phyloP scores from a whole-genome alignment of 2,329 filamentous ascomycete species.

The Pseudofabraea citricarpa region DNA sequence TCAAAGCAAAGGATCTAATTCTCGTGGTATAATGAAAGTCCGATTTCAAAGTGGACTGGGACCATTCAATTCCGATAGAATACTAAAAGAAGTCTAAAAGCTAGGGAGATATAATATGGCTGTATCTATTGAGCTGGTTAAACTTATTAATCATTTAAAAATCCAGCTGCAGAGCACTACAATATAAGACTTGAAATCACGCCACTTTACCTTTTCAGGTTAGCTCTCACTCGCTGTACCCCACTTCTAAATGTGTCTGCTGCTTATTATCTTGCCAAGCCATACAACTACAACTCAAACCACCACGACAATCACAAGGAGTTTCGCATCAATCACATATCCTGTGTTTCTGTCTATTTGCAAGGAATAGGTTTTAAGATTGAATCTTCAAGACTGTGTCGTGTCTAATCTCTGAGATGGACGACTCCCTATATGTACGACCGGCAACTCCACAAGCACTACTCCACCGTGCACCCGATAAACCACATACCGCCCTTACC shows the following conservation, averaged over 20 bases:
- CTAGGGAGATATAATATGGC: no score
- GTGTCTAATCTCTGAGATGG: neutral
- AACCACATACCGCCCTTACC: slow-evolving; percentile 8
- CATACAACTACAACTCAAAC: neutral
- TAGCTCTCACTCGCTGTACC: neutral
- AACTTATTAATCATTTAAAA: no score
- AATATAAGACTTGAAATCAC: neutral
- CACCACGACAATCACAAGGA: neutral
- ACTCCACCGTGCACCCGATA: slow-evolving; percentile 23
- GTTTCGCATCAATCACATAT: neutral
- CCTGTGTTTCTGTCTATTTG: neutral
- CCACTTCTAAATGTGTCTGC: neutral
- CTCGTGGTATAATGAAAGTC: no score
- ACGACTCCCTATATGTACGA: slow-evolving; percentile 1
- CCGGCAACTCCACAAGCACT: slow-evolving; percentile 21
- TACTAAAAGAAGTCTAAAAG: no score
- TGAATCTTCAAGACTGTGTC: neutral
- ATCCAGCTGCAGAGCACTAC: no score
- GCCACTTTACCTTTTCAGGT: neutral
- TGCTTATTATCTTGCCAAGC: neutral
- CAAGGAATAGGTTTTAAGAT: neutral
- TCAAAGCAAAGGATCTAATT: no score
- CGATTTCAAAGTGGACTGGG: no score
- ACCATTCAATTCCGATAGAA: no score
- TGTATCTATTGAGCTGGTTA: no score